Conservation (phyloP, 2,329 filamentous ascomycete species). For the Fonsecaea erecta region DNA sequence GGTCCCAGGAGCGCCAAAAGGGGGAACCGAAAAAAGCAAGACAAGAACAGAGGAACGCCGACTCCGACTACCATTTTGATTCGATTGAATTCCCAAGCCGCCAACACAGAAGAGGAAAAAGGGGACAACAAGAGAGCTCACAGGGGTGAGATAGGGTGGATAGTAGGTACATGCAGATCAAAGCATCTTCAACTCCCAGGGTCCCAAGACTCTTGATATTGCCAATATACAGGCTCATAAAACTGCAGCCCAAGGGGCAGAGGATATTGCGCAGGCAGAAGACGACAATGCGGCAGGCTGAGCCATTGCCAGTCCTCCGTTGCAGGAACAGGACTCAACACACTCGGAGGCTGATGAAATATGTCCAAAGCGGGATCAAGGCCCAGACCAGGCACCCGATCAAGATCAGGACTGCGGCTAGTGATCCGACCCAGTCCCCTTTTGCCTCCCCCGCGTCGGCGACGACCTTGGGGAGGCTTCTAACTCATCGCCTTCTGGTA, state of each 20-base stretch:
- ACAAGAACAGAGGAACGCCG: not conserved
- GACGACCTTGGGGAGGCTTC: conserved; percentile 15
- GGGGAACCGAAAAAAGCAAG: not conserved
- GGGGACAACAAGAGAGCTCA: not conserved
- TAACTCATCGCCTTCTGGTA: conserved; percentile 37
- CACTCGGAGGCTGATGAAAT: not conserved
- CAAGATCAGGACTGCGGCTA: not conserved
- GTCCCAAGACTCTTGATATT: not conserved
- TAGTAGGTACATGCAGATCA: not conserved
- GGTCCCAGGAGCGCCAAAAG: not conserved
- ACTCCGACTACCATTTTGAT: conserved; percentile 1
- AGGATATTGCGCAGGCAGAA: not conserved
- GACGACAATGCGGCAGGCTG: not conserved
- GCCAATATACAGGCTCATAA: not conserved
- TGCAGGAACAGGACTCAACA: not conserved
- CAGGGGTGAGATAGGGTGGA: not conserved
- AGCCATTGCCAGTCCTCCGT: not conserved
- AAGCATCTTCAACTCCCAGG: conserved; percentile 1
- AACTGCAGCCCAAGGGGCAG: not conserved
- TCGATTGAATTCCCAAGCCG: not conserved
- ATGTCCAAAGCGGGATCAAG: not conserved
- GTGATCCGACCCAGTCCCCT: not conserved
- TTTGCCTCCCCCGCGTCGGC: not conserved
- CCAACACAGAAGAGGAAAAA: not conserved
- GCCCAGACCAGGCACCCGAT: not conserved